Conservation (phyloP, 495 filamentous ascomycete species). For the Podospora didyma region DNA sequence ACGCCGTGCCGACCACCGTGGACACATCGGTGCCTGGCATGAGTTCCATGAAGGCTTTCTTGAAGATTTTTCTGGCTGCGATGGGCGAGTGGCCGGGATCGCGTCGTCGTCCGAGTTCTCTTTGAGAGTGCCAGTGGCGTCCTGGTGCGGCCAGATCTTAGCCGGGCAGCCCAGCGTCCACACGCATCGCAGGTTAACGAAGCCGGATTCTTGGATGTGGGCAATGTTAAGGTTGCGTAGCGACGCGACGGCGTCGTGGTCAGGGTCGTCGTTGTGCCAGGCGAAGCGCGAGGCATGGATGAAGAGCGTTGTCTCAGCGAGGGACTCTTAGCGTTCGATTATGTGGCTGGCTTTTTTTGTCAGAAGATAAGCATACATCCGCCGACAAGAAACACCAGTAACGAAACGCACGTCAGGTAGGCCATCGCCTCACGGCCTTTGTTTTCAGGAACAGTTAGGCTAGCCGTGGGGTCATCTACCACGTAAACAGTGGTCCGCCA, state of each 20-base stretch:
- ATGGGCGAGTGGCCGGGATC: too few relatives aligned
- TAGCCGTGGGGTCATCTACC: conserved; percentile 38
- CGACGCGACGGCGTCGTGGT: conserved; percentile 44
- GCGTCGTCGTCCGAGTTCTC: too few relatives aligned
- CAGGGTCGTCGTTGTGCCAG: conserved; percentile 61
- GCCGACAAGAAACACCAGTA: too few relatives aligned
- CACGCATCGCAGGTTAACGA: conserved; percentile 63
- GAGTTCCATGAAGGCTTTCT: too few relatives aligned
- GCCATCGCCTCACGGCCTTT: too few relatives aligned
- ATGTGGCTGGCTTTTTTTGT: conserved; percentile 43
- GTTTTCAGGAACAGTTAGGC: conserved; percentile 20
- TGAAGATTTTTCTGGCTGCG: too few relatives aligned
- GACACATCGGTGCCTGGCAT: too few relatives aligned
- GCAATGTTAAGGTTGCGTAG: conserved; percentile 51
- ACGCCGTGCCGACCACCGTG: too few relatives aligned
- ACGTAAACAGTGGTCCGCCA: conserved; percentile 48
- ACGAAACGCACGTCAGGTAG: too few relatives aligned
- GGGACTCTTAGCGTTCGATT: conserved; percentile 59
- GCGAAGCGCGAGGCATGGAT: conserved; percentile 58
- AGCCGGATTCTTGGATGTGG: conserved; percentile 31
- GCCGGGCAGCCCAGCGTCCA: conserved; percentile 59
- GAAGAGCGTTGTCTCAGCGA: conserved; percentile 58
- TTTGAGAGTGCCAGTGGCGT: too few relatives aligned
- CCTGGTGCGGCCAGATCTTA: conserved; percentile 45
- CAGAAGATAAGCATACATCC: too few relatives aligned